Evolutionary conservation across 352 stramenopile species (phyloP).

Genomic region (Pythium angustatum): DNA sequence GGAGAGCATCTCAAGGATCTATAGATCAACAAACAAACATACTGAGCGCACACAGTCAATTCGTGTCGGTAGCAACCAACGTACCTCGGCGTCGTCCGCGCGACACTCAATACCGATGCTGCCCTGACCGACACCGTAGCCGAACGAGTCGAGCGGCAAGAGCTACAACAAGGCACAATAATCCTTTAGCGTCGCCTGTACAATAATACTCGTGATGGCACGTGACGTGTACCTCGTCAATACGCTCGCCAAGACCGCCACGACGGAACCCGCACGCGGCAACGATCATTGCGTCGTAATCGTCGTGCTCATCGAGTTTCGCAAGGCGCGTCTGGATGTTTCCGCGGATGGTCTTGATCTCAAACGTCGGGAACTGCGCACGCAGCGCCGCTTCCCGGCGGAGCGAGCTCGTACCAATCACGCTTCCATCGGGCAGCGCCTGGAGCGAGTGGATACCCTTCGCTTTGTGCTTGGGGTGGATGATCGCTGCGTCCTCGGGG

Average conservation of each 20-base stretch:
- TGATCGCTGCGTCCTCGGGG: slow-evolving; percentile 77
- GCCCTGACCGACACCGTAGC: slow-evolving; percentile 83
- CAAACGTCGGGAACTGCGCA: slow-evolving; percentile 65
- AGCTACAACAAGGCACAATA: slow-evolving; percentile 31
- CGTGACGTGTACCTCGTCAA: slow-evolving; percentile 61
- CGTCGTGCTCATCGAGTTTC: slow-evolving; percentile 82
- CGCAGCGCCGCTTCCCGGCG: slow-evolving; percentile 75
- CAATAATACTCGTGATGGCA: not conserved
- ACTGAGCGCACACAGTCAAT: too few species aligned
- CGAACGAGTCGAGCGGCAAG: slow-evolving; percentile 67
- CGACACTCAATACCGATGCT: slow-evolving; percentile 88
- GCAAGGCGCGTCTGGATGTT: slow-evolving; percentile 88
- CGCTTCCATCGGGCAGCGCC: slow-evolving; percentile 60
- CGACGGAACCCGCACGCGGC: slow-evolving; percentile 82
- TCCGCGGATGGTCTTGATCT: slow-evolving; percentile 84
- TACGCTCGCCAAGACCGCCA: slow-evolving; percentile 63
- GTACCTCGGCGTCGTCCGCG: slow-evolving; percentile 58
- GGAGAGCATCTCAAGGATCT: slow-evolving; percentile 77
- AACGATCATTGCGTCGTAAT: slow-evolving; percentile 88
- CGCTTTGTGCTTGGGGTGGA: slow-evolving; percentile 84
- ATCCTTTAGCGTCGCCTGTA: not conserved
- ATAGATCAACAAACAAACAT: not conserved
- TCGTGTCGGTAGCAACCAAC: not conserved
- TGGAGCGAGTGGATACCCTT: slow-evolving; percentile 57
- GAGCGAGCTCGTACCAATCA: slow-evolving; percentile 85